These are phyloP conservation scores for Chlorella sp. DNA, from an alignment of 139 green algal genomes.

Conservation along the genomic window DNA sequence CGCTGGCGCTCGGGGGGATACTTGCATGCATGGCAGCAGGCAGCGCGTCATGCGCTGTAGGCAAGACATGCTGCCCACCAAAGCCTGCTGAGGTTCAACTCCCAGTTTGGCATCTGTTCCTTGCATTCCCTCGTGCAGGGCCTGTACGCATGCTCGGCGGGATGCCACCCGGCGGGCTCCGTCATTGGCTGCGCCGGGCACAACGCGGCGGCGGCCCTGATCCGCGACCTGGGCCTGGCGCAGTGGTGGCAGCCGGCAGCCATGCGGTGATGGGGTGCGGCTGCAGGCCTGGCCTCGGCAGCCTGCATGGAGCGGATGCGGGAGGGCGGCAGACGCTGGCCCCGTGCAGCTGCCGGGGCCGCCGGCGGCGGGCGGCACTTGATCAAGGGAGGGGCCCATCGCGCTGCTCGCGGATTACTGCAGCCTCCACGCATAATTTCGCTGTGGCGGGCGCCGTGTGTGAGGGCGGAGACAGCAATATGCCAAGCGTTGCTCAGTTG, in stretches of 20 bases:
- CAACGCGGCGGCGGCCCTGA: slow-evolving; percentile 58
- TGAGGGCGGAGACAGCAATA: too few relatives aligned
- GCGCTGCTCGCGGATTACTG: too few relatives aligned
- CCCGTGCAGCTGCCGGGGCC: too few relatives aligned
- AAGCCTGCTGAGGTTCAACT: too few relatives aligned
- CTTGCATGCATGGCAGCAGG: not conserved
- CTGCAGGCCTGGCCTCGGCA: not conserved
- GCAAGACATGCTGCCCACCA: not conserved
- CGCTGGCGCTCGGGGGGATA: not conserved
- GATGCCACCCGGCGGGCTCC: slow-evolving; percentile 60
- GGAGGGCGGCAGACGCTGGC: too few relatives aligned
- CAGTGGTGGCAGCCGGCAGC: slow-evolving; percentile 40
- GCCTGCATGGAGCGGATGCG: not conserved
- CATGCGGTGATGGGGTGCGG: not conserved
- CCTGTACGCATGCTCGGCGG: slow-evolving; percentile 62
- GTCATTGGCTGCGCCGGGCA: slow-evolving; percentile 66
- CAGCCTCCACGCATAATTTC: too few relatives aligned
- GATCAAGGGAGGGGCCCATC: too few relatives aligned
- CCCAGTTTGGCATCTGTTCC: too few relatives aligned
- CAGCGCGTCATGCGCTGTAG: too few relatives aligned
- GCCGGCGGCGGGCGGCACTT: too few relatives aligned
- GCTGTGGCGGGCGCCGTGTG: too few relatives aligned
- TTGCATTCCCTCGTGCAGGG: slow-evolving; percentile 24
- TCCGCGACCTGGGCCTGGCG: slow-evolving; percentile 55
- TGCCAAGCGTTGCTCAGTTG: too few relatives aligned